Conservation (phyloP, 768 basidiomycete species). For the Tylopilus sp. region DNA sequence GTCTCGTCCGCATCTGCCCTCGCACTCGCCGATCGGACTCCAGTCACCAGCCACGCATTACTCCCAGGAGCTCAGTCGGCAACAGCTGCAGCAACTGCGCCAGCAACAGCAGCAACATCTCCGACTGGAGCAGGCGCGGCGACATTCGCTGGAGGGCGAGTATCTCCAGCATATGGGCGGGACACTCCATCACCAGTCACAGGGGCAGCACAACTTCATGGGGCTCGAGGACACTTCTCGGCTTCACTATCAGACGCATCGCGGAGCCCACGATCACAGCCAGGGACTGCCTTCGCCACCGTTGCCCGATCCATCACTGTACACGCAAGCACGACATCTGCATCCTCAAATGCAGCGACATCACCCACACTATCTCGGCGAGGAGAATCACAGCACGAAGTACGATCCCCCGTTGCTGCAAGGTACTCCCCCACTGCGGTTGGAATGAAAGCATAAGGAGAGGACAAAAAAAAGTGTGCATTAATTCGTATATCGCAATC, state of each 20-base stretch:
- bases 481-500: constrained; percentile 25
- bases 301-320: constrained; percentile 31
- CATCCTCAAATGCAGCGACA: constrained; percentile 33
- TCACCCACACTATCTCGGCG: constrained; percentile 35
- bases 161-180: constrained; percentile 38
- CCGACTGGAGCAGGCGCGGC: constrained; percentile 33
- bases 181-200: constrained; percentile 30
- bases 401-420: constrained; percentile 43
- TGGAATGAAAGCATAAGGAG: constrained; percentile 44
- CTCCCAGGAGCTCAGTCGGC: constrained; percentile 47
- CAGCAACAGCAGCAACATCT: constrained; percentile 35
- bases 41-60: constrained; percentile 35
- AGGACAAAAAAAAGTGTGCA: constrained; percentile 5
- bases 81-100: constrained; percentile 39
- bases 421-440: constrained; percentile 43
- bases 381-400: constrained; percentile 37
- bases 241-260: constrained; percentile 35
- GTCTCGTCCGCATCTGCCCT: constrained; percentile 46
- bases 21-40: constrained; percentile 48
- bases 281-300: constrained; percentile 29
- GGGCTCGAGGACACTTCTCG: constrained; percentile 27
- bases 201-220: constrained; percentile 24
- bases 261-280: constrained; percentile 30
- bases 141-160: constrained; percentile 34
- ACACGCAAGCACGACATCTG: constrained; percentile 29